Conservation (phyloP, 2,329 filamentous ascomycete genomes). For the Sarocladiaceae sp. region DNA sequence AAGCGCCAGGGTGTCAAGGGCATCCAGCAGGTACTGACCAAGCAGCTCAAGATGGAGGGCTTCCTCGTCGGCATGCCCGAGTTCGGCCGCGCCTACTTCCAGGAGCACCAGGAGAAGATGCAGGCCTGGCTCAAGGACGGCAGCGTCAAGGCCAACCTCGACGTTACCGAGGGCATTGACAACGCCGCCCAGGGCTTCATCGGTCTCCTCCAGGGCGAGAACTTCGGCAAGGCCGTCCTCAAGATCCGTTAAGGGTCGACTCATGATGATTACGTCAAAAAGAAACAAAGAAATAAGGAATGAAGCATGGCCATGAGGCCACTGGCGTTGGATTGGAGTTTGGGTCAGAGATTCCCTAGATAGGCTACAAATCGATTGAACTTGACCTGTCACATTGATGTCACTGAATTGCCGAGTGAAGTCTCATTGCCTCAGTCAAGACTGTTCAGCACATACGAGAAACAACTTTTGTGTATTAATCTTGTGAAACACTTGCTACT, state of each 20-base stretch:
- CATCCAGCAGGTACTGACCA: constrained; percentile 59
- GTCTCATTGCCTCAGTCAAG: no score
- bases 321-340: not conserved
- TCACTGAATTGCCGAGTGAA: no score
- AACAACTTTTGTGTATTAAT: no score
- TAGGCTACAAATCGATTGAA: no score
- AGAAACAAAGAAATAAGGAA: not conserved
- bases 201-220: constrained; percentile 71
- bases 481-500: no score
- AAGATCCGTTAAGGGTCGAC: constrained; percentile 41
- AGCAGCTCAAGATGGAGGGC: constrained; percentile 67
- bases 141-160: constrained; percentile 65
- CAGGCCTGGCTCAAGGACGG: constrained; percentile 74
- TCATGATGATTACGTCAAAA: not conserved
- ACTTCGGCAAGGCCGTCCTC: constrained; percentile 82
- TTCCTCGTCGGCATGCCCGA: constrained; percentile 68
- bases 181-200: constrained; percentile 71
- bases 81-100: constrained; percentile 61
- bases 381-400: no score
- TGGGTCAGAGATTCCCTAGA: not conserved
- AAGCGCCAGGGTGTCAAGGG: constrained; percentile 65
- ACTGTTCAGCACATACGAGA: no score
- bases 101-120: constrained; percentile 73
- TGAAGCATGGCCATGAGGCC: not conserved
- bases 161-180: constrained; percentile 72